These are phyloP conservation scores for Acer yangbiense DNA, from an alignment of 345 rosid genomes.

Conservation along the genomic window DNA sequence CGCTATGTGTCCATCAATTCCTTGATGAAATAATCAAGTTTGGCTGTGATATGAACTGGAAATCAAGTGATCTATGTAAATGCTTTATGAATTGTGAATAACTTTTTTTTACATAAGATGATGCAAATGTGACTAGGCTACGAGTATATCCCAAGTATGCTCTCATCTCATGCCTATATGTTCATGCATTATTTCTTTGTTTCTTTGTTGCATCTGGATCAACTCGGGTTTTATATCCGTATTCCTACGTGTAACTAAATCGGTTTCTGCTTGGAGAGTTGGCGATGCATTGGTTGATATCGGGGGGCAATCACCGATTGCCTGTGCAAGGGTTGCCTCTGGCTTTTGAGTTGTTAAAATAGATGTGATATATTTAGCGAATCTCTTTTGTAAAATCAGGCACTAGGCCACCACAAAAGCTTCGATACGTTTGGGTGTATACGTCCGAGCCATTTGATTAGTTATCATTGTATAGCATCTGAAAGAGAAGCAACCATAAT, in stretches of 20 bases:
- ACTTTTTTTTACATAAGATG: background rate
- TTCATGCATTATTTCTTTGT: no score
- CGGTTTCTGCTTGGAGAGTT: background rate
- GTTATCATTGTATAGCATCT: no score
- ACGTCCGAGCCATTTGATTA: no score
- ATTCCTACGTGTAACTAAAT: background rate
- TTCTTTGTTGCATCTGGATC: background rate
- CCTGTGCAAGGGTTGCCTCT: background rate
- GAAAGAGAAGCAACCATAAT: no score
- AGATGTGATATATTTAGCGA: background rate
- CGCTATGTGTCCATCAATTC: background rate
- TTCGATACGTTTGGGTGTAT: no score
- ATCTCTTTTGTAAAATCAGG: background rate
- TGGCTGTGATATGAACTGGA: background rate
- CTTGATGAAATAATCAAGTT: slow-evolving; percentile 1
- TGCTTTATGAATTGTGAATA: background rate
- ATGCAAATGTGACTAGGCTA: background rate
- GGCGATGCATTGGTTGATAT: background rate
- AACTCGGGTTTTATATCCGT: background rate
- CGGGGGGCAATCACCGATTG: background rate
- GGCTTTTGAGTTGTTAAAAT: background rate
- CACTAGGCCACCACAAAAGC: no score
- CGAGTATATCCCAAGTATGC: no score
- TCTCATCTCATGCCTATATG: background rate
- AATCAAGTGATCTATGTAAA: background rate